Conservation (phyloP, 768 basidiomycete genomes). For the Hemileccinum impolitum region DNA sequence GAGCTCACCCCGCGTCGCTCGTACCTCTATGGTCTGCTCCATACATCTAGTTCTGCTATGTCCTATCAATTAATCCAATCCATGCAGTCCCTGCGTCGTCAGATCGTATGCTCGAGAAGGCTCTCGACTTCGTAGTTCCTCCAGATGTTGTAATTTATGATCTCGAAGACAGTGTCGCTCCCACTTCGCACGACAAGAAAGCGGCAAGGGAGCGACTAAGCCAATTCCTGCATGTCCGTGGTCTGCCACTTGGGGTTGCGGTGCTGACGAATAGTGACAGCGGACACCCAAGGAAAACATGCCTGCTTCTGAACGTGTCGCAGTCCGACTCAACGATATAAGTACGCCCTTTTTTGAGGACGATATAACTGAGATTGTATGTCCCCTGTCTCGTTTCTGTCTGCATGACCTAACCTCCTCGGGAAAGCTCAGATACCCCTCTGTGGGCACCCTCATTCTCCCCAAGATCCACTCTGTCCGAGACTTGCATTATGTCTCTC, state of each 20-base stretch:
- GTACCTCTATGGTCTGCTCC: slow-evolving; percentile 53
- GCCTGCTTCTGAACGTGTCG: slow-evolving; percentile 50
- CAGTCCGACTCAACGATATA: slow-evolving; percentile 68
- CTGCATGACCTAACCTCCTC: slow-evolving; percentile 4
- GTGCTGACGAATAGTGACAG: slow-evolving; percentile 22
- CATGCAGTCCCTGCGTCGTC: slow-evolving; percentile 71
- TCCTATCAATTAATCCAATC: neutral
- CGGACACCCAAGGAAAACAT: slow-evolving; percentile 30
- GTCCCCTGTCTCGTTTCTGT: slow-evolving; percentile 11
- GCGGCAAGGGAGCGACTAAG: slow-evolving; percentile 53
- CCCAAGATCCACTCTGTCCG: slow-evolving; percentile 77
- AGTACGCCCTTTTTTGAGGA: slow-evolving; percentile 62
- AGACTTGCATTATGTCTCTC: slow-evolving; percentile 63
- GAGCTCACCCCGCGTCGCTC: slow-evolving; percentile 43
- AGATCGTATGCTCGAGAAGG: slow-evolving; percentile 79
- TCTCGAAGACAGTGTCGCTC: slow-evolving; percentile 83
- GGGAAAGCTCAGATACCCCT: slow-evolving; percentile 41
- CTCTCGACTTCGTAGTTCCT: slow-evolving; percentile 41
- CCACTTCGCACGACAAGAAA: slow-evolving; percentile 52
- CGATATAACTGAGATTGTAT: slow-evolving; percentile 61
- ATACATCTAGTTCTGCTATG: neutral
- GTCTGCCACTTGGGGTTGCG: slow-evolving; percentile 3
- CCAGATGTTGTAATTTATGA: slow-evolving; percentile 86
- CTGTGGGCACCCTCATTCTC: slow-evolving; percentile 67
- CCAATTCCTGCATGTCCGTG: slow-evolving; percentile 53